Evolutionary conservation across 176 grass and related monocot genomes (phyloP).

Genomic region (Avena atlantica): DNA sequence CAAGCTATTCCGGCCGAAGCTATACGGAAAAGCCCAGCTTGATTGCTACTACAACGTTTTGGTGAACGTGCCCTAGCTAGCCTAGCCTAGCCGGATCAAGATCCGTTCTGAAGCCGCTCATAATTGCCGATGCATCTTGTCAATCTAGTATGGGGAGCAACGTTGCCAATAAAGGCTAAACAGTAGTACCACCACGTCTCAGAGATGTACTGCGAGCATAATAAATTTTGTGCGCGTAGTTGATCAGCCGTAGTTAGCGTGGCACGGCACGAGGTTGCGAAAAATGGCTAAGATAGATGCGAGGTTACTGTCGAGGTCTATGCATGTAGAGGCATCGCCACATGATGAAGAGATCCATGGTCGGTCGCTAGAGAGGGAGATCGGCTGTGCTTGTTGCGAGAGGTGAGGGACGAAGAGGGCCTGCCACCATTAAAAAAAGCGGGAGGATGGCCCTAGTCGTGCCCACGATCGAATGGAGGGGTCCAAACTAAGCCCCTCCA

Average conservation of each 20-base stretch:
- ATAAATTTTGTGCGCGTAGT: neutral
- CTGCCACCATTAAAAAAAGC: conserved; percentile 46
- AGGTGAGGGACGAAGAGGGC: conserved; percentile 21
- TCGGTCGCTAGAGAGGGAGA: conserved; percentile 29
- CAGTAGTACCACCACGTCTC: neutral
- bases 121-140: conserved; percentile 24
- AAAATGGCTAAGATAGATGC: neutral
- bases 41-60: neutral
- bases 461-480: neutral
- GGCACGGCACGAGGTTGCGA: neutral
- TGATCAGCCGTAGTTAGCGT: neutral
- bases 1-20: neutral
- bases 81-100: conserved; percentile 18
- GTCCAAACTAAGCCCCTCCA: conserved; percentile 34
- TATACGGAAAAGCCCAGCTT: conserved; percentile 35
- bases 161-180: neutral
- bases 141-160: neutral
- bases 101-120: conserved; percentile 32
- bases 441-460: conserved; percentile 30
- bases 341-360: conserved; percentile 39
- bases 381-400: conserved; percentile 34
- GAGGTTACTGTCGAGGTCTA: neutral
- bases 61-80: neutral
- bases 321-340: conserved; percentile 27
- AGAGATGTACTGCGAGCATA: neutral